Base-by-base conservation (phyloP, 202 grass and related monocot species). In the Eragrostis tef region DNA sequence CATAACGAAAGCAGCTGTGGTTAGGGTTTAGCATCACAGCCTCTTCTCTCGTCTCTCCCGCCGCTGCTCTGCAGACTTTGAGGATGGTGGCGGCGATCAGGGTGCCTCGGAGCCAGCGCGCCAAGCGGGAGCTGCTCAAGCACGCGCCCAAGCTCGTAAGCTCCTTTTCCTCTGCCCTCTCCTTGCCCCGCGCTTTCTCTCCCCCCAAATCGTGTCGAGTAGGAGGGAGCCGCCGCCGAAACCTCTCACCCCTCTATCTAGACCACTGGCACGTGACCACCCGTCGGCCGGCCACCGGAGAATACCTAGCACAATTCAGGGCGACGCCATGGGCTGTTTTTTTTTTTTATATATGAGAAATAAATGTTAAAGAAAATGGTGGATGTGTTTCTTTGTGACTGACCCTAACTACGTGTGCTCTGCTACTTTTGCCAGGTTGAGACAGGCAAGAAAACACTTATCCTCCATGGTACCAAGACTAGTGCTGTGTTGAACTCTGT, bases 391-490 rank as follows among this genome's bases (percentile, higher is more conserved):
- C 50, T n/a, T 53, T 53, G 16, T 64, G 14, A 74, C 58, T 44
- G 6, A 65, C 22, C 48, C 49, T 73, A 24, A 41, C 3, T 9
- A 11, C 0, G 5, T 19, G 26, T 64, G 48, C n/a, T 80, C 13
- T 46, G 10, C 51, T 80, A 67, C 21, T 89, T 75, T 31, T 48
- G 54, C 21, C 53, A 98, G 92, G 88, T 98, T 85, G 94, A 98
- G 86, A 98, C 87, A 26, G 82, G 86, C 58, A 98, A 94, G 88
- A 94, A 98, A 86, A 93, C 90, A 7, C 84, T 98, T 29, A 93
- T 98, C 58, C 94, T 98, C 48, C 92, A 94, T 78, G 94, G 92
- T 15, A 98, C 90, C 19, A 98, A 98, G 80, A 94, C 94, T 3
- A 94, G 88, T 7, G 84, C 82, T 19, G 82, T 94, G 31, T 47